These are phyloP conservation scores for Guyanaporus albipodus DNA, from an alignment of 768 basidiomycete genomes.

Conservation along the genomic window DNA sequence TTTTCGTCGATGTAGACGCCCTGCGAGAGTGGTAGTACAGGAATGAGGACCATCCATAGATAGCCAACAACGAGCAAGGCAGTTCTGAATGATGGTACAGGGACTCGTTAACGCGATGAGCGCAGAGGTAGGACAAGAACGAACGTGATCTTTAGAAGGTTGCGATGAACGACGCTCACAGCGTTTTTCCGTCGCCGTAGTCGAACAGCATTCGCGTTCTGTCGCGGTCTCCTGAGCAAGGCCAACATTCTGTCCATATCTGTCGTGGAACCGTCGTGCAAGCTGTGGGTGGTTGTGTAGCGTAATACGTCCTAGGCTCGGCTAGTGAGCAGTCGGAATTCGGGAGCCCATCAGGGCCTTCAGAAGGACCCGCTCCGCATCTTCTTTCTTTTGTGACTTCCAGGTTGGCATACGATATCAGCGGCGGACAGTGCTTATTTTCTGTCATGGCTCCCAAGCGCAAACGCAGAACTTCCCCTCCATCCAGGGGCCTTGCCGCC, in stretches of 20 bases:
- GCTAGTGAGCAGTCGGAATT: constrained; percentile 21
- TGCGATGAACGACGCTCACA: constrained; percentile 30
- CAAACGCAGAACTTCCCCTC: constrained; percentile 47
- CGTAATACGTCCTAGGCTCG: neutral
- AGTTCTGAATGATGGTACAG: constrained; percentile 39
- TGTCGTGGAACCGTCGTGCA: neutral
- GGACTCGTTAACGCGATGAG: constrained; percentile 1
- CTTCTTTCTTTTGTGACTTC: constrained; percentile 6
- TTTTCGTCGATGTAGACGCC: constrained; percentile 91
- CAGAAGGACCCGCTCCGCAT: constrained; percentile 5
- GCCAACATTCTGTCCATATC: constrained; percentile 23
- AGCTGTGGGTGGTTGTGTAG: neutral
- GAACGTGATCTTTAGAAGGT: constrained; percentile 32
- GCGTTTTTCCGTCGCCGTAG: constrained; percentile 44
- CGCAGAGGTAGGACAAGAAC: constrained; percentile 1
- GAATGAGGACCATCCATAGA: constrained; percentile 81
- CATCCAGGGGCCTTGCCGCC: constrained; percentile 50
- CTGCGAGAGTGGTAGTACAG: constrained; percentile 58
- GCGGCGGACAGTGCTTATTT: neutral
- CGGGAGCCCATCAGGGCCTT: constrained; percentile 20
- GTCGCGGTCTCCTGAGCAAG: constrained; percentile 16
- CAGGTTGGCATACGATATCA: constrained; percentile 1
- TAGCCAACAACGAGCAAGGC: constrained; percentile 62
- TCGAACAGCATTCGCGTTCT: constrained; percentile 36
- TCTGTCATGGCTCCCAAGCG: constrained; percentile 53